Percentiles rank a stretch among this genome's conserved stretches.
Conservation (phyloP, 495 filamentous ascomycete species). For the Glonium stellatum region DNA sequence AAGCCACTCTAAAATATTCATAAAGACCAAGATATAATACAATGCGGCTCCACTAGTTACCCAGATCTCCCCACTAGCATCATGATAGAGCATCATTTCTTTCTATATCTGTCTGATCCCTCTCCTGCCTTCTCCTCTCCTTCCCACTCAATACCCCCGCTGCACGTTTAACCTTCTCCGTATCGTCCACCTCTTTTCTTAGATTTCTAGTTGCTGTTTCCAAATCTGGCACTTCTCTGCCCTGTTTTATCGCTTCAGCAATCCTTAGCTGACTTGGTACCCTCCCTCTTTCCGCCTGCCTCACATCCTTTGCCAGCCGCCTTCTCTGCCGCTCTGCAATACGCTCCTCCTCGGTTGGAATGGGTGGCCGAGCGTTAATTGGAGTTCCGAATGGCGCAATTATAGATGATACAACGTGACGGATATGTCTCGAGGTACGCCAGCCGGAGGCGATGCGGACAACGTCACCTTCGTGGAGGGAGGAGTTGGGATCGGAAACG, state of each 20-base stretch:
- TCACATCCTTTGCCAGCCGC: slow-evolving; percentile 32
- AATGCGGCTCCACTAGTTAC: neutral
- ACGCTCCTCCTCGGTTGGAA: slow-evolving; percentile 58
- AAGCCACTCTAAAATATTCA: neutral
- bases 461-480: slow-evolving; percentile 67
- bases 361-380: slow-evolving; percentile 54
- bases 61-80: too few relatives aligned
- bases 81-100: neutral
- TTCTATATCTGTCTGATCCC: slow-evolving; percentile 22
- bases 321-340: slow-evolving; percentile 43
- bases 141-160: slow-evolving; percentile 11
- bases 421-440: slow-evolving; percentile 57
- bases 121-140: slow-evolving; percentile 18
- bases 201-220: slow-evolving; percentile 22
- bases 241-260: slow-evolving; percentile 27
- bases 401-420: slow-evolving; percentile 71
- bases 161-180: slow-evolving; percentile 12
- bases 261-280: slow-evolving; percentile 12
- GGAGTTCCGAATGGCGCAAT: slow-evolving; percentile 62
- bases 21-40: neutral
- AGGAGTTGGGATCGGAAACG: slow-evolving; percentile 70
- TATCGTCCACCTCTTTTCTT: slow-evolving; percentile 20
- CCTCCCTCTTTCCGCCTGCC: slow-evolving; percentile 18
- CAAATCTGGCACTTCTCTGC: slow-evolving; percentile 27
- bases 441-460: slow-evolving; percentile 67